Percentiles rank a stretch among this genome's conserved stretches.
Conservation (phyloP, 106 monocot species). For the Phalaenopsis equestris region DNA sequence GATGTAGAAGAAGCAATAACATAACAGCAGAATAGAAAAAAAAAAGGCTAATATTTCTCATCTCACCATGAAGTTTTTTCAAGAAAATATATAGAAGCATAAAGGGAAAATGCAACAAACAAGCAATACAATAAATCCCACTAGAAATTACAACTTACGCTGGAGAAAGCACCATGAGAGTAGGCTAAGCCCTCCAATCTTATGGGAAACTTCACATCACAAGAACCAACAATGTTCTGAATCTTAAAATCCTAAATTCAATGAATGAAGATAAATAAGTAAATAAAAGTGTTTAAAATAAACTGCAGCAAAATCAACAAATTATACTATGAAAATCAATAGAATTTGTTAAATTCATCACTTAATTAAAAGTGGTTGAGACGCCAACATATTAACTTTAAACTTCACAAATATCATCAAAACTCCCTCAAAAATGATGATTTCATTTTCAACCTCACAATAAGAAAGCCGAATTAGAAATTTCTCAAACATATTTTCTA, state of each 20-base stretch:
- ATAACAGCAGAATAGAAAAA: neutral
- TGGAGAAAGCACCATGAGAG: constrained; percentile 94
- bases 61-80: neutral
- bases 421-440: neutral
- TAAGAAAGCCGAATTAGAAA: too few species aligned
- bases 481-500: too few species aligned
- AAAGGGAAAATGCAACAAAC: too few species aligned
- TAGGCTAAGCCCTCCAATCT: constrained; percentile 92
- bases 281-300: neutral
- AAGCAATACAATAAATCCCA: neutral
- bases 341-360: neutral
- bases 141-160: constrained; percentile 40
- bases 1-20: neutral
- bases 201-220: constrained; percentile 96
- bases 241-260: constrained; percentile 81
- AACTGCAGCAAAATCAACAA: neutral
- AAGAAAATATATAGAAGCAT: neutral
- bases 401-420: too few species aligned
- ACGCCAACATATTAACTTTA: too few species aligned
- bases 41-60: neutral
- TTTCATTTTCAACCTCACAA: too few species aligned
- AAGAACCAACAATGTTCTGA: constrained; percentile 96
- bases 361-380: too few species aligned
- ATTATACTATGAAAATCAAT: too few species aligned
- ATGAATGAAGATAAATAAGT: constrained; percentile 1